Percentiles rank a stretch among this genome's conserved stretches.
phyloP scores from a whole-genome alignment of 2,329 filamentous ascomycete genomes.

The Aquanectria penicillioides region DNA sequence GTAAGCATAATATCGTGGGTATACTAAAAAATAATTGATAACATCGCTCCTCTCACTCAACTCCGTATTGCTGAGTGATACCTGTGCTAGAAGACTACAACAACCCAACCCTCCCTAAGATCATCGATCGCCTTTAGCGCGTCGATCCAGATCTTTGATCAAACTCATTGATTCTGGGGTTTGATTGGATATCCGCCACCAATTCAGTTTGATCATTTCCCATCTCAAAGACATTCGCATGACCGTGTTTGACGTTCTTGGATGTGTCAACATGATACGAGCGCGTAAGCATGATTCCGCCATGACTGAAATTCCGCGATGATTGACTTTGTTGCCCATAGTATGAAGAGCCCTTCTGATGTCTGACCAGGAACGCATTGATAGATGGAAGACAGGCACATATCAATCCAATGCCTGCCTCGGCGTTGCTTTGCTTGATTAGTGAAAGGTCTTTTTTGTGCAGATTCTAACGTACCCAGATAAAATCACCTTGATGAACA shows the following conservation, averaged over 20 bases:
- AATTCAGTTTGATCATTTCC: constrained; percentile 39
- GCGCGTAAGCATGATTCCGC: constrained; percentile 44
- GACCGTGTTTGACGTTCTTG: constrained; percentile 21
- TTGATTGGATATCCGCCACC: constrained; percentile 25
- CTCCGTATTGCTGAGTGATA: no score
- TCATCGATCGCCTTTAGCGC: no score
- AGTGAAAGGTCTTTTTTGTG: rapidly evolving
- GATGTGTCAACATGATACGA: constrained; percentile 41
- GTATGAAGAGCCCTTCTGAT: constrained; percentile 34
- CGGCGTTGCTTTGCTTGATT: constrained; percentile 22
- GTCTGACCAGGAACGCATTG: constrained; percentile 29
- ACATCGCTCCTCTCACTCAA: no score
- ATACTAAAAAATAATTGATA: no score
- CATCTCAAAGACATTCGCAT: constrained; percentile 22
- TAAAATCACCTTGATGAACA: constrained; percentile 31
- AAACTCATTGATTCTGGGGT: constrained; percentile 23
- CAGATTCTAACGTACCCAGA: constrained; percentile 20
- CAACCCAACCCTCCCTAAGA: no score
- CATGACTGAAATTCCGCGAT: constrained; percentile 19
- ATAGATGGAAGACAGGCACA: constrained; percentile 33
- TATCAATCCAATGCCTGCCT: constrained; percentile 30
- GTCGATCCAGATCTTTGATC: constrained; percentile 22
- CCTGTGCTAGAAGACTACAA: no score
- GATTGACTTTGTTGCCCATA: constrained; percentile 34
- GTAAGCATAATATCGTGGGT: no score